phyloP scores from a whole-genome alignment of 108 stramenopile genomes.

The Pseudonitzschia pungens region DNA sequence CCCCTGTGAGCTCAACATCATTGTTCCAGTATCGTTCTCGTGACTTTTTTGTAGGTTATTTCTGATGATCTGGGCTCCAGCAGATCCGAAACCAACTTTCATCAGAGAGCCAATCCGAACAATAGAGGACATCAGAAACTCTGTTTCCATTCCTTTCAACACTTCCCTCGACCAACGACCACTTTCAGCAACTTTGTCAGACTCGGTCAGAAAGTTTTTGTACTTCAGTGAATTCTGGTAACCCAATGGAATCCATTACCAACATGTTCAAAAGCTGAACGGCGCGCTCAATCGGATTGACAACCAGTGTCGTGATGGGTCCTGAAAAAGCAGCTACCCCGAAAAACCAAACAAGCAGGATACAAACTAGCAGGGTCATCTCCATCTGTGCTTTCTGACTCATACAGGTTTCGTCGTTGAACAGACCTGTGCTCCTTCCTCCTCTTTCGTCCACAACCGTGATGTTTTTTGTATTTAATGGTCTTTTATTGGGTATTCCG shows the following conservation, averaged over 20 bases:
- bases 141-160: conserved; percentile 75
- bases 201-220: conserved; percentile 60
- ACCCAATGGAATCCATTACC: conserved; percentile 80
- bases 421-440: conserved; percentile 44
- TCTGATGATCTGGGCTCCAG: conserved; percentile 92
- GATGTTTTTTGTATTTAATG: conserved; percentile 18
- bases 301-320: conserved; percentile 67
- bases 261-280: conserved; percentile 70
- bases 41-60: conserved; percentile 67
- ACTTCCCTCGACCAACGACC: conserved; percentile 74
- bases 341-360: conserved; percentile 70
- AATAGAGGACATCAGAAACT: conserved; percentile 89
- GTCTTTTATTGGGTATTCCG: conserved; percentile 44
- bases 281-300: conserved; percentile 84
- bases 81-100: conserved; percentile 95
- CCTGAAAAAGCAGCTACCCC: conserved; percentile 77
- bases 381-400: conserved; percentile 39
- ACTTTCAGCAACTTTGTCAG: conserved; percentile 52
- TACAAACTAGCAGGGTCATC: conserved; percentile 53
- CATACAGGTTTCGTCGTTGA: conserved; percentile 32
- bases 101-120: conserved; percentile 89
- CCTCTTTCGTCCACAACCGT: conserved; percentile 29
- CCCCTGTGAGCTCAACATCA: conserved; percentile 72
- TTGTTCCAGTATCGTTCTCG: conserved; percentile 59
- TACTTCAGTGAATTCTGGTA: conserved; percentile 71